phyloP scores from a whole-genome alignment of 1,284 basidiomycete genomes.

The Ganoderma sinense region DNA sequence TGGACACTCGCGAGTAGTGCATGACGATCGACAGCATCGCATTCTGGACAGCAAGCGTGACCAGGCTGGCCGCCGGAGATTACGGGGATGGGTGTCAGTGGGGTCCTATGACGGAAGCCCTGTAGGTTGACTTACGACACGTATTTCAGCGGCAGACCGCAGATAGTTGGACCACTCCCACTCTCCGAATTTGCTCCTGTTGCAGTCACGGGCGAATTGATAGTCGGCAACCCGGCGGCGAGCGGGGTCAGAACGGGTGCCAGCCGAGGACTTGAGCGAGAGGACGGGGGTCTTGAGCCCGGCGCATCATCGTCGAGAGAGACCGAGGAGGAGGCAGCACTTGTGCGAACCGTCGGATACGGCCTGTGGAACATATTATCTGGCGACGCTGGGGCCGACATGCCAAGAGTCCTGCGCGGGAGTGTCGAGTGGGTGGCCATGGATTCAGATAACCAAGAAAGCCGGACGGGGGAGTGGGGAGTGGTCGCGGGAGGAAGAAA shows the following conservation, averaged over 20 bases:
- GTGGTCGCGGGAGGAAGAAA: background rate
- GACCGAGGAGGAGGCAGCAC: conserved; percentile 41
- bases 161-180: conserved; percentile 48
- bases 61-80: conserved; percentile 61
- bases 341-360: conserved; percentile 47
- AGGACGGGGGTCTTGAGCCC: conserved; percentile 33
- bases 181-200: conserved; percentile 27
- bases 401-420: conserved; percentile 40
- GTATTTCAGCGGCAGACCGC: conserved; percentile 68
- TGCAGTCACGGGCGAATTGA: conserved; percentile 21
- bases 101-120: conserved; percentile 1
- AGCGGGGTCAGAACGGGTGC: conserved; percentile 45
- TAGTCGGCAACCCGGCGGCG: conserved; percentile 35
- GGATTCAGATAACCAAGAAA: conserved; percentile 12
- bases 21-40: conserved; percentile 95
- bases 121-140: conserved; percentile 55
- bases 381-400: conserved; percentile 36
- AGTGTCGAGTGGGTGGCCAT: conserved; percentile 31
- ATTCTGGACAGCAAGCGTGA: conserved; percentile 96
- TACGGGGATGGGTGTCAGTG: conserved; percentile 6
- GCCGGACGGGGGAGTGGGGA: background rate
- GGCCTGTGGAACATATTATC: conserved; percentile 52
- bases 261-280: conserved; percentile 43
- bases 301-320: conserved; percentile 38
- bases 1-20: conserved; percentile 94